Conservation (phyloP, 495 filamentous ascomycete genomes). For the Podospora appendiculata region DNA sequence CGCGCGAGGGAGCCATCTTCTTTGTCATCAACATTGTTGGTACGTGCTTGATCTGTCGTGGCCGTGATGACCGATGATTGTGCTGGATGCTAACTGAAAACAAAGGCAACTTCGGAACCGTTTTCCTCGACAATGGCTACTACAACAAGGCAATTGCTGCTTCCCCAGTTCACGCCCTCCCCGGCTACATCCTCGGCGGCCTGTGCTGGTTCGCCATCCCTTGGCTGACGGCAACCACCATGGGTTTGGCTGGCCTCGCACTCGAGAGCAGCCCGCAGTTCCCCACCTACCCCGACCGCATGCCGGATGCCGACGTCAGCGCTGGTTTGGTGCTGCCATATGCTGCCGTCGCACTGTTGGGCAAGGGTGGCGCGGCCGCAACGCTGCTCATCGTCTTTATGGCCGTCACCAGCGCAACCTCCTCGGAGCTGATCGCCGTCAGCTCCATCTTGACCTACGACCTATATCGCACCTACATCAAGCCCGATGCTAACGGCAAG, state of each 20-base stretch:
- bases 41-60: not conserved
- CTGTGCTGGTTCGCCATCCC: slow-evolving; percentile 94
- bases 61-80: too few relatives aligned
- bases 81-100: too few relatives aligned
- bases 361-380: slow-evolving; percentile 77
- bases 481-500: slow-evolving; percentile 59
- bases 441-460: slow-evolving; percentile 93
- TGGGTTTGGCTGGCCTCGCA: slow-evolving; percentile 85
- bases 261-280: slow-evolving; percentile 69
- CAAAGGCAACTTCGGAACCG: slow-evolving; percentile 58
- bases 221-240: slow-evolving; percentile 86
- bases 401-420: slow-evolving; percentile 88
- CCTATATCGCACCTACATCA: slow-evolving; percentile 67
- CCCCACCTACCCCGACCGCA: slow-evolving; percentile 64
- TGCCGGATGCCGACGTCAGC: slow-evolving; percentile 67
- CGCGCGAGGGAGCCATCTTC: slow-evolving; percentile 83
- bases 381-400: slow-evolving; percentile 89
- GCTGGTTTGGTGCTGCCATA: slow-evolving; percentile 86
- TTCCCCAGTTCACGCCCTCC: slow-evolving; percentile 78
- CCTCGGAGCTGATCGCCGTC: slow-evolving; percentile 86
- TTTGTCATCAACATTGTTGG: slow-evolving; percentile 87
- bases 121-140: slow-evolving; percentile 76
- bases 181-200: slow-evolving; percentile 87
- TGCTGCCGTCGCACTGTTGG: slow-evolving; percentile 81
- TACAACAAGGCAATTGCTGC: slow-evolving; percentile 97